Conservation (phyloP, 371 early-diverging fungal species). For the Smittium mucronatum region DNA sequence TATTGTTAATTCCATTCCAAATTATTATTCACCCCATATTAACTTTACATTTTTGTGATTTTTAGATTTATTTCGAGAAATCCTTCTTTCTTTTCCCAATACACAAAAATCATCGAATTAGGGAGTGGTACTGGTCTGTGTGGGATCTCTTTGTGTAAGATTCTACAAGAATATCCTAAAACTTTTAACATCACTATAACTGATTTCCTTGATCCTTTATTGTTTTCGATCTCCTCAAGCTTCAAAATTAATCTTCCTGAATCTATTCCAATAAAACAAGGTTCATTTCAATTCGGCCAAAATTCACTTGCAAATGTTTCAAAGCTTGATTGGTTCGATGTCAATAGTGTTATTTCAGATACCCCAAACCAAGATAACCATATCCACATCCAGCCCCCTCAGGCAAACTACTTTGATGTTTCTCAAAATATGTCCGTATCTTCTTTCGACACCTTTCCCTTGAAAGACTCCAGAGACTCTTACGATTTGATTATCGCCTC, state of each 20-base stretch:
- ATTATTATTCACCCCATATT: too few relatives aligned
- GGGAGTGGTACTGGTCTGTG: conserved; percentile 23
- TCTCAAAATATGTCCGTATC: too few relatives aligned
- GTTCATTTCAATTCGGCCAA: too few relatives aligned
- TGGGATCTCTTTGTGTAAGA: conserved; percentile 13
- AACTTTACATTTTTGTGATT: too few relatives aligned
- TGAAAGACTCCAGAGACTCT: too few relatives aligned
- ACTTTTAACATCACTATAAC: conserved; percentile 16
- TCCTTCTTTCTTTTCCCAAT: conserved; percentile 8
- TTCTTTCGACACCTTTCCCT: too few relatives aligned
- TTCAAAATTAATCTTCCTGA: not conserved
- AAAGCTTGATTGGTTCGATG: too few relatives aligned
- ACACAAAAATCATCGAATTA: conserved; percentile 14
- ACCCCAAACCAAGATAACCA: too few relatives aligned
- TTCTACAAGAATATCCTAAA: not conserved
- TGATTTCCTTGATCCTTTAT: conserved; percentile 16
- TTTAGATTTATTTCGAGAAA: conserved; percentile 15
- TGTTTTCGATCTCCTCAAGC: conserved; percentile 14
- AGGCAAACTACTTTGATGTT: conserved; percentile 11
- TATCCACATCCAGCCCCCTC: too few relatives aligned
- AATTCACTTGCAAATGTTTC: too few relatives aligned
- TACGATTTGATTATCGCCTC: conserved; percentile 19
- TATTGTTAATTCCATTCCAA: not conserved
- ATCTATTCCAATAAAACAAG: too few relatives aligned
- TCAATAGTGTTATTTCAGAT: too few relatives aligned